Evolutionary conservation across 495 filamentous ascomycete genomes (phyloP).

Genomic region (Lasiosphaeria ovina): DNA sequence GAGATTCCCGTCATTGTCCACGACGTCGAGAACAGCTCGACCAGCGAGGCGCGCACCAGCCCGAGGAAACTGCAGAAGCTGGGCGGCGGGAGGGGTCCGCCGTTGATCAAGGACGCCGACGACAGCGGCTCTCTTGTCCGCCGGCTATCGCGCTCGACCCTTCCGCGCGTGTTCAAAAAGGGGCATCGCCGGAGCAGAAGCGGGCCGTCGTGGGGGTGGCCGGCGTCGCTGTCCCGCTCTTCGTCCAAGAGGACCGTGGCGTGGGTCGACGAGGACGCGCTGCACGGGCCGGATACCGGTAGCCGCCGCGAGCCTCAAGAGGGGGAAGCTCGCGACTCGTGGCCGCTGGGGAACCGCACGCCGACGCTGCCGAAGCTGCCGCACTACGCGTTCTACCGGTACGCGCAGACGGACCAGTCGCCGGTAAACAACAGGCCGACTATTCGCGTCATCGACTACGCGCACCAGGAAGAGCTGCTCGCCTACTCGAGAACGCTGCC

Average conservation of each 20-base stretch:
- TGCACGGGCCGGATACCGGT: constrained; percentile 40
- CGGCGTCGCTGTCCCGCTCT: background rate
- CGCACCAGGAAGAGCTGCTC: constrained; percentile 12
- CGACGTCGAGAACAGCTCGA: background rate
- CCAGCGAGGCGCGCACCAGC: background rate
- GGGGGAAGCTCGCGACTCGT: constrained; percentile 23
- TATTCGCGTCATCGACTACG: constrained; percentile 8
- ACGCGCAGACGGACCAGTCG: constrained; percentile 8
- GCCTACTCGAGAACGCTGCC: constrained; percentile 11
- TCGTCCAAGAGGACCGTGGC: constrained; percentile 22
- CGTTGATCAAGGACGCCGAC: background rate
- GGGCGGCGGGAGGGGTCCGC: background rate
- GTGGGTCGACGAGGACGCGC: constrained; percentile 44
- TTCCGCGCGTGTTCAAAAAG: background rate
- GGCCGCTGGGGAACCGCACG: constrained; percentile 20
- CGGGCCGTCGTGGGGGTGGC: background rate
- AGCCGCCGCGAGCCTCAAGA: constrained; percentile 13
- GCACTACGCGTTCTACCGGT: constrained; percentile 16
- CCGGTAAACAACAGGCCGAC: background rate
- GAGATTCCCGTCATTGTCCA: background rate
- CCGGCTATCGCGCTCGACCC: background rate
- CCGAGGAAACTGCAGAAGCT: constrained; percentile 11
- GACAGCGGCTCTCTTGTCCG: background rate
- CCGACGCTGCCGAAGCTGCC: constrained; percentile 24
- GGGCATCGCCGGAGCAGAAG: background rate